Evolutionary conservation across 768 basidiomycete species (phyloP), one percentile per base, ranked within the genome.

Genomic region (Lactarius deliciosus): DNA sequence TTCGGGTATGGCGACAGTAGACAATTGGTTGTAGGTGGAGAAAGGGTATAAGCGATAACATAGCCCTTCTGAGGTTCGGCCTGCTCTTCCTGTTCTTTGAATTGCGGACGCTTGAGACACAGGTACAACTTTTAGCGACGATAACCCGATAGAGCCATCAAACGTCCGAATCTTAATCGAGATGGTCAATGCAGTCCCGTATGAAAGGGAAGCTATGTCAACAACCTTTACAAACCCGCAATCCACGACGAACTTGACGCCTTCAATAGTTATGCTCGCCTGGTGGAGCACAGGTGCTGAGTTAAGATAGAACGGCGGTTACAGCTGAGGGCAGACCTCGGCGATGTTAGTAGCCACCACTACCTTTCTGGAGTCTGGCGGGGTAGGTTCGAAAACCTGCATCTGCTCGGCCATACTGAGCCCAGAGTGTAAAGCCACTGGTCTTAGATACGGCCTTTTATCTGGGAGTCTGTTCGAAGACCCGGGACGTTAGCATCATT

Each of bases 201-300:
- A 32, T 54, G 38, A 36, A 5, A 66, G 15, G 38, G 8, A 54
- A 54, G 43, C 32, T 38, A 20, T 5, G 32, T 45, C 10, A 36
- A 50, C 36, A 70, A 93, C 94, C 85, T 99, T 99, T 69, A 97
- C 96, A 73, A 94, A 94, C 18, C 97, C 97, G 65, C 87, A 88
- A 73, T 99, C 97, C 3, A 98, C 83, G 16, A 99, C 96, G 73
- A 88, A 98, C 70, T 90, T 90, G 68, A 98, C 88, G 3, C 96
- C 95, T 50, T 98, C 94, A 64, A 99, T 98, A 0, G 97, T 99
- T 28, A 99, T 91, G 74, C 92, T 95, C 18, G 97, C 96, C 92
- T 93, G 64, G 28, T 45, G 34, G 65, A 36, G 53, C 43, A 43
- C 63, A 55, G 30, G 9, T 10, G 25, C 61, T n/a, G 40, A 20